A percentile compares a stretch with the other conserved stretches of the same genome.
These are phyloP conservation scores for Hypoxylon sp. DNA, from an alignment of 2,329 filamentous ascomycete species.

Conservation along the genomic window DNA sequence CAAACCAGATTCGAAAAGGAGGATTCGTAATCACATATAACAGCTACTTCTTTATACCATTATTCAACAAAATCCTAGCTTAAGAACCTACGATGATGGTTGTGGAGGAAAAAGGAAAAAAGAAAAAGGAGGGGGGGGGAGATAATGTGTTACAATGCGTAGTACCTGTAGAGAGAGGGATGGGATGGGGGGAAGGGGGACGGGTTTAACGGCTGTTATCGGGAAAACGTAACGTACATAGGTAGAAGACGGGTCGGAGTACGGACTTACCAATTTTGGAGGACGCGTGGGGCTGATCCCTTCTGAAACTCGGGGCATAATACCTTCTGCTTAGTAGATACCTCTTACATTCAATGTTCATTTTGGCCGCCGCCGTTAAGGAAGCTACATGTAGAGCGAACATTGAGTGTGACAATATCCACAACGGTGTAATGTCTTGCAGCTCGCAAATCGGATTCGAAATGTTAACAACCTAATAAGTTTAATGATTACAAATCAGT, in stretches of 20 bases:
- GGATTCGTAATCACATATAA: neutral
- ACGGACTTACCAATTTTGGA: slow-evolving; percentile 31
- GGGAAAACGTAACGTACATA: neutral
- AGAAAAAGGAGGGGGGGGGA: neutral
- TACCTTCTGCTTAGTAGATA: too few species aligned
- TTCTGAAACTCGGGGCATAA: neutral
- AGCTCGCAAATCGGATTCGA: neutral
- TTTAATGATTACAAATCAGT: neutral
- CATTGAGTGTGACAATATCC: neutral
- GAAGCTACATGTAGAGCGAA: neutral
- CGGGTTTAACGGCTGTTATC: slow-evolving; percentile 14
- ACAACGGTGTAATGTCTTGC: neutral
- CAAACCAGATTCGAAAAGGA: neutral
- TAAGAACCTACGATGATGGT: neutral
- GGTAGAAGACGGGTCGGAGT: slow-evolving; percentile 6
- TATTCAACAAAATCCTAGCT: neutral
- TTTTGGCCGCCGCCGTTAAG: neutral
- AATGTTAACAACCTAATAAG: neutral
- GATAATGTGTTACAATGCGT: slow-evolving; percentile 20
- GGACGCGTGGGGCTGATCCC: neutral
- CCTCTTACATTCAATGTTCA: neutral
- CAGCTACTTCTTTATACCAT: neutral
- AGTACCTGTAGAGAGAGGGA: slow-evolving; percentile 1
- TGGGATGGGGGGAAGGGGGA: too few species aligned
- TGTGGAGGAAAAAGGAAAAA: too few species aligned